A percentile compares a stretch with the other conserved stretches of the same genome.
Evolutionary conservation across 1,284 basidiomycete genomes (phyloP).

Genomic region (Chalciporus sp.): DNA sequence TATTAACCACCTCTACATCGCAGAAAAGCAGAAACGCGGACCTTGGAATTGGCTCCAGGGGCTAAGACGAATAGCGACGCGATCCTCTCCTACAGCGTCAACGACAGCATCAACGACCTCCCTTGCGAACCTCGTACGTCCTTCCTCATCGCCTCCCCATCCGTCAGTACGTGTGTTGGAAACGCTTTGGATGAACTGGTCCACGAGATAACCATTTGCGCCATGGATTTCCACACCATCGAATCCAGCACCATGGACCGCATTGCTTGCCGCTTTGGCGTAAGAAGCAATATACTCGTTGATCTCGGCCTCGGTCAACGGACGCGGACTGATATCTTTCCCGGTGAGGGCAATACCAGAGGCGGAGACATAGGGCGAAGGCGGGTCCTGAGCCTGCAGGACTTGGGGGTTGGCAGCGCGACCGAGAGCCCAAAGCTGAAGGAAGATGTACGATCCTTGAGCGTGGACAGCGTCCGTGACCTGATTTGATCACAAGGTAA

Average conservation of each 20-base stretch:
- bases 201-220: conserved; percentile 22
- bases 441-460: conserved; percentile 39
- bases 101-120: conserved; percentile 48
- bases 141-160: conserved; percentile 58
- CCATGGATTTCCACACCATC: conserved; percentile 24
- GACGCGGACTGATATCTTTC: conserved; percentile 14
- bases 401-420: conserved; percentile 32
- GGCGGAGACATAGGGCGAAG: conserved; percentile 37
- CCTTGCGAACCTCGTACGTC: conserved; percentile 48
- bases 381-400: conserved; percentile 23
- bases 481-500: conserved; percentile 1
- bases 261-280: conserved; percentile 17
- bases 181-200: conserved; percentile 34
- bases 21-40: conserved; percentile 13
- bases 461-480: conserved; percentile 42
- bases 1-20: background rate
- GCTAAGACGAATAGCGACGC: conserved; percentile 53
- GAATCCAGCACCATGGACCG: conserved; percentile 16
- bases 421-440: conserved; percentile 45
- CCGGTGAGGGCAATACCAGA: conserved; percentile 43
- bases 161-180: conserved; percentile 50
- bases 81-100: conserved; percentile 41
- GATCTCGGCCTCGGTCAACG: conserved; percentile 35
- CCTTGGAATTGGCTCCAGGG: conserved; percentile 50
- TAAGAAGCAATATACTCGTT: conserved; percentile 19